Conservation (phyloP, 2,329 filamentous ascomycete species). For the Phyllosticta paracitricarpa region DNA sequence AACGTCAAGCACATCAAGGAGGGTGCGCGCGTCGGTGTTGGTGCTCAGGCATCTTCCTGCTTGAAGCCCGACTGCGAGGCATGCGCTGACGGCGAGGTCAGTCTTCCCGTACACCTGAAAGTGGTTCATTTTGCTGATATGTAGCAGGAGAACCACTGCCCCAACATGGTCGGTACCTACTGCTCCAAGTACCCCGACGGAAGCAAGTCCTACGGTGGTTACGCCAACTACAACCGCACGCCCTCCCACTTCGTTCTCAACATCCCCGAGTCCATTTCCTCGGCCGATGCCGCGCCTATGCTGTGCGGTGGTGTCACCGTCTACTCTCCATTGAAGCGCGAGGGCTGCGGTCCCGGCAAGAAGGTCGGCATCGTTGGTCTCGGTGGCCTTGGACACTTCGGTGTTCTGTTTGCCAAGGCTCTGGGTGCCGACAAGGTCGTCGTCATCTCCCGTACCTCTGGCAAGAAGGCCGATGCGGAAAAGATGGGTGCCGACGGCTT, state of each 20-base stretch:
- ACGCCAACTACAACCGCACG: conserved; percentile 46
- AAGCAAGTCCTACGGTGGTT: conserved; percentile 56
- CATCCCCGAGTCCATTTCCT: conserved; percentile 42
- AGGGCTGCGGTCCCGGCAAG: conserved; percentile 60
- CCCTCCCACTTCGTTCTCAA: conserved; percentile 49
- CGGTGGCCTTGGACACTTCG: conserved; percentile 66
- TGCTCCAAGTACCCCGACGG: conserved; percentile 49
- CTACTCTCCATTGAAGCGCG: conserved; percentile 58
- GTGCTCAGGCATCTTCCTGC: conserved; percentile 39
- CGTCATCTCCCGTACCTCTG: conserved; percentile 50
- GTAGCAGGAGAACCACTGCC: conserved; percentile 34
- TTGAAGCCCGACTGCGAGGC: conserved; percentile 41
- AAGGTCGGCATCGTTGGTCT: conserved; percentile 62
- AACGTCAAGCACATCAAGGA: conserved; percentile 39
- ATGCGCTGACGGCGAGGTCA: conserved; percentile 32
- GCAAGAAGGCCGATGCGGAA: conserved; percentile 50
- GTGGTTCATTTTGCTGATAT: neutral
- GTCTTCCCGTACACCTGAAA: neutral
- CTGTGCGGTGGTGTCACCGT: conserved; percentile 70
- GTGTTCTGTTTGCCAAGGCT: conserved; percentile 58
- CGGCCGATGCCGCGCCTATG: conserved; percentile 54
- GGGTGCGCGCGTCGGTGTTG: conserved; percentile 50
- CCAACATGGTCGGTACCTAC: conserved; percentile 48
- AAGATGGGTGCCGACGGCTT: conserved; percentile 52
- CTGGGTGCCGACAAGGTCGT: conserved; percentile 58